Conservation (phyloP, 2,329 filamentous ascomycete species). For the Phialocephala sp. region DNA sequence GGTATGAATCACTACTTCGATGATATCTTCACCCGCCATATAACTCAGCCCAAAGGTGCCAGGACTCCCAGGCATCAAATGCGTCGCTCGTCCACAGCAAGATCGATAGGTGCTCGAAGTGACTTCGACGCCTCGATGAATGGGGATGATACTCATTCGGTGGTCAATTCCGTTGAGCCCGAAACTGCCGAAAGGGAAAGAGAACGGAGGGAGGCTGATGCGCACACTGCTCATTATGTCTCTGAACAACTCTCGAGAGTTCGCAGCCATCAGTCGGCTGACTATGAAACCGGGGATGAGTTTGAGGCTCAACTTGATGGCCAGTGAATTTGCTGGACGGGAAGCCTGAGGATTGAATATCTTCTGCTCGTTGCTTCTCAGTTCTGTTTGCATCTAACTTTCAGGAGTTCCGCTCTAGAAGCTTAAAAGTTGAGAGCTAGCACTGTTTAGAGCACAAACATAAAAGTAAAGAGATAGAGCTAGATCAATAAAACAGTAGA, state of each 20-base stretch:
- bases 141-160: constrained; percentile 49
- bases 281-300: constrained; percentile 60
- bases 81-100: constrained; percentile 79
- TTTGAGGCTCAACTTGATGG: constrained; percentile 62
- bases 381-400: neutral
- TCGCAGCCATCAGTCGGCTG: constrained; percentile 53
- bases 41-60: constrained; percentile 44
- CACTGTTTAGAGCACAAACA: constrained; percentile 1
- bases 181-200: constrained; percentile 57
- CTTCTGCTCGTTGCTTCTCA: neutral
- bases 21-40: constrained; percentile 74
- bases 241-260: constrained; percentile 79
- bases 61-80: constrained; percentile 59
- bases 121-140: constrained; percentile 68
- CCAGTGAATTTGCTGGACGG: constrained; percentile 13
- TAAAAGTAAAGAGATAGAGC: constrained; percentile 15
- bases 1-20: constrained; percentile 96
- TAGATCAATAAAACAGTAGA: constrained; percentile 22
- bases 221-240: constrained; percentile 81
- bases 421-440: constrained; percentile 6
- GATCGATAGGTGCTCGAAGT: constrained; percentile 83
- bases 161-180: constrained; percentile 51
- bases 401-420: constrained; percentile 9
- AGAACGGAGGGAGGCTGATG: constrained; percentile 62
- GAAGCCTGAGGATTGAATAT: neutral